Percentiles rank a stretch among this genome's conserved stretches.
phyloP scores from a whole-genome alignment of 495 filamentous ascomycete genomes.

The Thozetella sp. region DNA sequence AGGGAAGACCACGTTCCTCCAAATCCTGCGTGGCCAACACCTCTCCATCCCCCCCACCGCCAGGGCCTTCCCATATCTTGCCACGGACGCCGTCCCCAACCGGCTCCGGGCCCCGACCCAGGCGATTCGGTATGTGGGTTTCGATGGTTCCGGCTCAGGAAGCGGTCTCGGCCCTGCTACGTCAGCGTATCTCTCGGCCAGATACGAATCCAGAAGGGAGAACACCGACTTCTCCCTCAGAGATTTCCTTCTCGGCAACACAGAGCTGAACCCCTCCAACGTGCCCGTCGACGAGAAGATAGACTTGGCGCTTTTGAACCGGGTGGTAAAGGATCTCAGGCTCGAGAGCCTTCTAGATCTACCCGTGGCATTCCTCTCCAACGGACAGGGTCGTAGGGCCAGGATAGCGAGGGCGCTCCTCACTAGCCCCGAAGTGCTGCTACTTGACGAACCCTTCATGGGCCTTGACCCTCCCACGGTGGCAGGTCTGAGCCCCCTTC shows the following conservation, averaged over 20 bases:
- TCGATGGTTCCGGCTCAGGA: conserved; percentile 59
- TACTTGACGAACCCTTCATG: conserved; percentile 97
- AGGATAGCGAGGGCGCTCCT: conserved; percentile 86
- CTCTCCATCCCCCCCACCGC: conserved; percentile 72
- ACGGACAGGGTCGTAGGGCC: conserved; percentile 87
- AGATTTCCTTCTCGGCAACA: conserved; percentile 79
- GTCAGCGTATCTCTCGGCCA: conserved; percentile 82
- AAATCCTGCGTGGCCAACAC: conserved; percentile 73
- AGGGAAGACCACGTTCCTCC: conserved; percentile 75
- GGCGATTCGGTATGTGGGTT: conserved; percentile 85
- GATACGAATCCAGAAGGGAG: conserved; percentile 90
- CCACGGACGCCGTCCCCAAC: conserved; percentile 58
- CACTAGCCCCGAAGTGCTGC: conserved; percentile 73
- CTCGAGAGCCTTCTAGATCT: conserved; percentile 68
- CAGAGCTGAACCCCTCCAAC: conserved; percentile 62
- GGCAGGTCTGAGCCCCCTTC: conserved; percentile 65
- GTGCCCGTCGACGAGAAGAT: conserved; percentile 46
- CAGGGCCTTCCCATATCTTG: conserved; percentile 75
- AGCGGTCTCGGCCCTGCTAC: conserved; percentile 31
- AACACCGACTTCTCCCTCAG: conserved; percentile 82
- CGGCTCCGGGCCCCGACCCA: conserved; percentile 54
- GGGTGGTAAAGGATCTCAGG: conserved; percentile 67
- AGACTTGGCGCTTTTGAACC: conserved; percentile 48
- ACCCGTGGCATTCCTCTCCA: conserved; percentile 86
- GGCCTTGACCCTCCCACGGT: conserved; percentile 86